phyloP scores from a whole-genome alignment of 2,329 filamentous ascomycete genomes.

The Diaporthe amygdali region DNA sequence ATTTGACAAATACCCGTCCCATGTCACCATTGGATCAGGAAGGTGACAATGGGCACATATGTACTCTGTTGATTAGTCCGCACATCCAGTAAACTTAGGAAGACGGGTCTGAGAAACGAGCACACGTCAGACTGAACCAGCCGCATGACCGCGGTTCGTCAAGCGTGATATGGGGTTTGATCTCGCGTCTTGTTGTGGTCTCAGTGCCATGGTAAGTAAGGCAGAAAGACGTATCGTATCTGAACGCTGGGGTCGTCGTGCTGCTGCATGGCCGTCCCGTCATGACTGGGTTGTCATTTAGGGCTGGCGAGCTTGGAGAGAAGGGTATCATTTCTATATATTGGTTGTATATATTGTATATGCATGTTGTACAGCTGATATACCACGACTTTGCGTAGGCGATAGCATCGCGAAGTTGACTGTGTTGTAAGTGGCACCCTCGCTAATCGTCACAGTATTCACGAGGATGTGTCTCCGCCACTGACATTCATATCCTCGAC shows the following conservation, averaged over 20 bases:
- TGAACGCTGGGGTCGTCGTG: constrained; percentile 51
- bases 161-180: constrained; percentile 38
- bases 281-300: background rate
- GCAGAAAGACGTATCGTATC: constrained; percentile 70
- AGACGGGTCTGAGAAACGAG: constrained; percentile 69
- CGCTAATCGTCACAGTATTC: background rate
- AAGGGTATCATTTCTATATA: constrained; percentile 28
- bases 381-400: background rate
- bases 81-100: constrained; percentile 60
- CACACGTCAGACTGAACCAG: constrained; percentile 28
- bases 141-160: constrained; percentile 27
- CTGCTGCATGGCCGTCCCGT: background rate
- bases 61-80: constrained; percentile 71
- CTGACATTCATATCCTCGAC: constrained; percentile 76
- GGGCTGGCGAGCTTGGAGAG: constrained; percentile 10
- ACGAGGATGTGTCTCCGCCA: constrained; percentile 38
- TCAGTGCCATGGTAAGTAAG: constrained; percentile 54
- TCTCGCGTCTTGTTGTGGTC: constrained; percentile 69
- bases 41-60: constrained; percentile 37
- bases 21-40: background rate
- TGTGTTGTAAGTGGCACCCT: background rate
- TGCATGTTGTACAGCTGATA: constrained; percentile 6
- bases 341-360: constrained; percentile 15
- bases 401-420: background rate
- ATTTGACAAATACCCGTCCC: background rate